These are phyloP conservation scores for Arthrinium phaeospermum DNA, from an alignment of 2,329 filamentous ascomycete genomes.

Conservation along the genomic window DNA sequence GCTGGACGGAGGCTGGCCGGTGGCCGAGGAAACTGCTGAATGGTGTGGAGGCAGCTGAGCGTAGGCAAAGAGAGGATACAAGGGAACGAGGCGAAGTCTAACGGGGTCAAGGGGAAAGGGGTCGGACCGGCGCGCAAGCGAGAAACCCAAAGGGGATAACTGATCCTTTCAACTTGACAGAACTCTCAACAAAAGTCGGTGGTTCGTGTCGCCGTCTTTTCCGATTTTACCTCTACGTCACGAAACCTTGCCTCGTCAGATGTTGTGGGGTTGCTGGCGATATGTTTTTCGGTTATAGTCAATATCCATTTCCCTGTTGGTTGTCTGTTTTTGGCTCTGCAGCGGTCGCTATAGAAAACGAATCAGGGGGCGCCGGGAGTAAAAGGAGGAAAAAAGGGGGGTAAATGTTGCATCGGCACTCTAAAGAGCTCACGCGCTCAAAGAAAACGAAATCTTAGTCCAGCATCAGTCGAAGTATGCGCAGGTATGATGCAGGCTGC, in stretches of 20 bases:
- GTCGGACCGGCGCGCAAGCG: neutral
- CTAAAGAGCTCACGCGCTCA: slow-evolving; percentile 2
- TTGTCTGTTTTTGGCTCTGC: neutral
- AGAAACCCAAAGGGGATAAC: neutral
- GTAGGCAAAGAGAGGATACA: neutral
- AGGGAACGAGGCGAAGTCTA: neutral
- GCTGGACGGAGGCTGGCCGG: neutral
- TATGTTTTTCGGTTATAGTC: neutral
- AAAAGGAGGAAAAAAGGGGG: neutral
- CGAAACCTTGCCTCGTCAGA: neutral
- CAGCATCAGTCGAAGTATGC: neutral
- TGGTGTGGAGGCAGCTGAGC: neutral
- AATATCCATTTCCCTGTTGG: neutral
- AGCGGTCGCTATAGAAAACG: neutral
- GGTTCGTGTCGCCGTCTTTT: neutral
- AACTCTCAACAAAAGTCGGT: slow-evolving; percentile 13
- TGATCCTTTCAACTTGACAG: neutral
- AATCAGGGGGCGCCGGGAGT: neutral
- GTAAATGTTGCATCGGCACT: neutral
- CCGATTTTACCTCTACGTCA: neutral
- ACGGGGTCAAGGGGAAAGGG: neutral
- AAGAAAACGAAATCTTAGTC: neutral
- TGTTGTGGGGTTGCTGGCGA: neutral
- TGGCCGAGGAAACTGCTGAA: neutral
- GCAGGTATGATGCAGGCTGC: neutral